A percentile compares a stretch with the other conserved stretches of the same genome.
These are phyloP conservation scores for Apiospora saccharicola DNA, from an alignment of 2,329 filamentous ascomycete species.

Conservation along the genomic window DNA sequence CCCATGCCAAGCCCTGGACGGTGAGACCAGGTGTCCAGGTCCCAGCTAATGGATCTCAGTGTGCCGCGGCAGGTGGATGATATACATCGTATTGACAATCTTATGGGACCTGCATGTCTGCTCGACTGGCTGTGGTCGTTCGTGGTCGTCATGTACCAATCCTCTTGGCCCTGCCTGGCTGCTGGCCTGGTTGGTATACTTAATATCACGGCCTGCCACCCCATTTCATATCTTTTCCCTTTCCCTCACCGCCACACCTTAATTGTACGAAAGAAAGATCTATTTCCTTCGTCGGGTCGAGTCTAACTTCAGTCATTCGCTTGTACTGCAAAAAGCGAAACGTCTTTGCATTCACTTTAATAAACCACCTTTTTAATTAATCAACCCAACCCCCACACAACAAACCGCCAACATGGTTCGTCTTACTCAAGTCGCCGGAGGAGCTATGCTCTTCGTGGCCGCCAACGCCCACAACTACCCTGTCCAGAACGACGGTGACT, in stretches of 20 bases:
- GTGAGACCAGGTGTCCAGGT: no score
- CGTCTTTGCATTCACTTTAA: no score
- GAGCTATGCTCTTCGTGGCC: constrained; percentile 40
- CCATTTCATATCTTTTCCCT: neutral
- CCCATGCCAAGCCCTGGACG: neutral
- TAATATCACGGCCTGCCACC: neutral
- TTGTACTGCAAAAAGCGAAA: constrained; percentile 32
- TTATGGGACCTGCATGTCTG: neutral
- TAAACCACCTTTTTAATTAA: neutral
- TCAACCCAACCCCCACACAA: constrained; percentile 4
- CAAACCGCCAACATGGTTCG: constrained; percentile 41
- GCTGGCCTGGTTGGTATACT: no score
- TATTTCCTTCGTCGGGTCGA: constrained; percentile 26
- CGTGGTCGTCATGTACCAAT: no score
- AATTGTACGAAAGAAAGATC: constrained; percentile 25
- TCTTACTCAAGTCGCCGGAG: constrained; percentile 41
- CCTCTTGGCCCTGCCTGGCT: neutral
- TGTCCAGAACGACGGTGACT: neutral
- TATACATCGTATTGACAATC: constrained; percentile 6
- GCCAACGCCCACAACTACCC: no score
- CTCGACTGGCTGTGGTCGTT: no score
- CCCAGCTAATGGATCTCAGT: no score
- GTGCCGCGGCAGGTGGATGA: constrained; percentile 1
- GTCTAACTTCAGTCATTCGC: constrained; percentile 44
- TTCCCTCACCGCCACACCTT: constrained; percentile 29